Base-by-base conservation (phyloP, 2,329 filamentous ascomycete species). In the Claviceps maximensis region DNA sequence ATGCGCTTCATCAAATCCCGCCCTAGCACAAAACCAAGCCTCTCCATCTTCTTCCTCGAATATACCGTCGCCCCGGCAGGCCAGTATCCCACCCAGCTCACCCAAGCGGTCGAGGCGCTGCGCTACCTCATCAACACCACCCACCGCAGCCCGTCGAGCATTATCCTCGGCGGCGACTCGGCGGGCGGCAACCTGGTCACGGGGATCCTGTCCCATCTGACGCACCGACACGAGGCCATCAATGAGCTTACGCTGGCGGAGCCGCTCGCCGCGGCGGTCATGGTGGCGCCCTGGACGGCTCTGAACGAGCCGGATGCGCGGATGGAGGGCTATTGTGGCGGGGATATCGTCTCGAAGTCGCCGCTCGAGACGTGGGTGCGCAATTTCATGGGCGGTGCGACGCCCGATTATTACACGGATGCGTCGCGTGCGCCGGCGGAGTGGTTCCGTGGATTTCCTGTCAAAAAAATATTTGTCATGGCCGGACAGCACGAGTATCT, bases 61-160 rank as follows among this genome's bases (percentile, higher is more conserved):
- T 60, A 60, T 41, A 55, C 54, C 6, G 49, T 60, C 15, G 55
- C 55, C 5, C 58, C 58, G 2, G 45, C 50, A 21, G 58, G 50
- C n/a, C 42, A n/a, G 6, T 60, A 60, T 21, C 58, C 58, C 33
- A 55, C 57, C 12, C 58, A 60, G 44, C 55, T 59, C 23, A 57
- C 47, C 15, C 58, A 60, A 29, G 54, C 54, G 5, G 57, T 60
- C 27, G 58, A 57, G 17, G 55, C 49, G n/a, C 49, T 59, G 36
- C 55, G 57, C 12, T 52, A 59, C 29, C 47, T 59, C 2, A 9
- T 59, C 45, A 51, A 23, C 8, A 41, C 50, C 12, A 53, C 53
- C 2, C 31, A 46, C 25, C 55, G 50, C n/a, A 42, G 48, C 5
- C 56, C 58, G 4, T 45, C 40, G 4, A 49, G 47, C 13, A 54